Conservation (phyloP, 2,329 filamentous ascomycete species). For the Ophiostoma populinum region DNA sequence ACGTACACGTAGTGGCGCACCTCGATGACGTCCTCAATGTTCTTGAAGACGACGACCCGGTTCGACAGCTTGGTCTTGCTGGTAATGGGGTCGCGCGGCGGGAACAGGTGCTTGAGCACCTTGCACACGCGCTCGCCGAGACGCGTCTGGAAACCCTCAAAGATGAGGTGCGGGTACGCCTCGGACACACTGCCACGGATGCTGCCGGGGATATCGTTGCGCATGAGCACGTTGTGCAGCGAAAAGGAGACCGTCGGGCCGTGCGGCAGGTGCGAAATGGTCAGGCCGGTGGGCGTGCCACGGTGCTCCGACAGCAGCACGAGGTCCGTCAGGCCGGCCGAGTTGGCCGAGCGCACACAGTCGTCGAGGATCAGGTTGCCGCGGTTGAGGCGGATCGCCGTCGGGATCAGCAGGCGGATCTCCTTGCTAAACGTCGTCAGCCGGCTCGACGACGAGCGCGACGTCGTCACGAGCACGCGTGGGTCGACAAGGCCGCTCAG, state of each 20-base stretch:
- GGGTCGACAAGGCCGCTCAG: slow-evolving; percentile 80
- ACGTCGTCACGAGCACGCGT: slow-evolving; percentile 70
- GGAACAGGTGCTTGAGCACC: slow-evolving; percentile 86
- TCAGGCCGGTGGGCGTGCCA: slow-evolving; percentile 72
- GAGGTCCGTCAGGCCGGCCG: slow-evolving; percentile 67
- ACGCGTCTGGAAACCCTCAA: slow-evolving; percentile 75
- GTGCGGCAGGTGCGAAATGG: slow-evolving; percentile 68
- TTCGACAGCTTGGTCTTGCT: slow-evolving; percentile 62
- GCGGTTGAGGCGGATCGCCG: slow-evolving; percentile 73
- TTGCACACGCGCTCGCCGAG: slow-evolving; percentile 73
- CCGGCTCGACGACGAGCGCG: slow-evolving; percentile 68
- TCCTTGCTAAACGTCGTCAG: slow-evolving; percentile 88
- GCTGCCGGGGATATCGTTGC: slow-evolving; percentile 81
- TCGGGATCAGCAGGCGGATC: slow-evolving; percentile 55
- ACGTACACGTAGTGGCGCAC: slow-evolving; percentile 71
- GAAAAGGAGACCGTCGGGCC: slow-evolving; percentile 69
- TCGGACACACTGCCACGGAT: slow-evolving; percentile 79
- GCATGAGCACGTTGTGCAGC: slow-evolving; percentile 82
- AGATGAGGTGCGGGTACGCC: slow-evolving; percentile 85
- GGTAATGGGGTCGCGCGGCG: slow-evolving; percentile 63
- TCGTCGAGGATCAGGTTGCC: slow-evolving; percentile 81
- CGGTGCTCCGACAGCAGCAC: slow-evolving; percentile 83
- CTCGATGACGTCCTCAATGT: slow-evolving; percentile 85
- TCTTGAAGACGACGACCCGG: slow-evolving; percentile 83
- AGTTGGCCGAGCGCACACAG: slow-evolving; percentile 64